These are phyloP conservation scores for Schwanniomyces vanrijiae DNA, from an alignment of 805 yeast species.

Conservation along the genomic window DNA sequence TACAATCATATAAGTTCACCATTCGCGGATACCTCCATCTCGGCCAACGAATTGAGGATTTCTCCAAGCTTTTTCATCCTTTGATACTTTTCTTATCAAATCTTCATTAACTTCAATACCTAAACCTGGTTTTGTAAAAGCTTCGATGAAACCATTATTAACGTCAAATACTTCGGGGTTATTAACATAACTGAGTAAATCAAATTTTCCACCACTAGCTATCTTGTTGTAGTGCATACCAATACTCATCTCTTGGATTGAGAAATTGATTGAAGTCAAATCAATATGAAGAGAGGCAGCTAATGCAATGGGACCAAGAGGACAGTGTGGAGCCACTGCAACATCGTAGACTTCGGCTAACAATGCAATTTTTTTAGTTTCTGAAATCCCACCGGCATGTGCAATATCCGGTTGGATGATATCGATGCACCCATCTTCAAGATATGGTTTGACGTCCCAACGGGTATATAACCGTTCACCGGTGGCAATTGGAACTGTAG, in stretches of 20 bases:
- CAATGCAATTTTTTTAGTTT: conserved; percentile 2
- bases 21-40: conserved; percentile 4
- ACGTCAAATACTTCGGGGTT: conserved; percentile 1
- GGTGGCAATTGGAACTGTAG: conserved; percentile 4
- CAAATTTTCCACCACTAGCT: conserved; percentile 2
- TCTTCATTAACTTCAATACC: conserved; percentile 2
- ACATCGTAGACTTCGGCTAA: conserved; percentile 3
- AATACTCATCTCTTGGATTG: conserved; percentile 3
- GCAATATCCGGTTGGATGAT: conserved; percentile 3
- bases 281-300: conserved; percentile 2
- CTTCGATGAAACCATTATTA: conserved; percentile 1
- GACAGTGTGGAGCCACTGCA: conserved; percentile 2
- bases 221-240: conserved; percentile 4
- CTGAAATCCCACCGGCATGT: conserved; percentile 2
- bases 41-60: conserved; percentile 1
- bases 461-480: conserved; percentile 4
- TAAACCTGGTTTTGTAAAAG: conserved; percentile 3
- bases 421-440: conserved; percentile 2
- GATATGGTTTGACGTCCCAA: conserved; percentile 3
- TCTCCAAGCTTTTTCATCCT: conserved; percentile 3
- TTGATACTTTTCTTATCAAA: background rate
- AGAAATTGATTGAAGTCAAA: conserved; percentile 3
- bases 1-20: conserved; percentile 1
- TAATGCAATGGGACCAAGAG: conserved; percentile 3
- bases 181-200: conserved; percentile 3